Evolutionary conservation across 139 green algal genomes (phyloP), one percentile per base, ranked within the genome.

Genomic region (Nannochloris sp.): DNA sequence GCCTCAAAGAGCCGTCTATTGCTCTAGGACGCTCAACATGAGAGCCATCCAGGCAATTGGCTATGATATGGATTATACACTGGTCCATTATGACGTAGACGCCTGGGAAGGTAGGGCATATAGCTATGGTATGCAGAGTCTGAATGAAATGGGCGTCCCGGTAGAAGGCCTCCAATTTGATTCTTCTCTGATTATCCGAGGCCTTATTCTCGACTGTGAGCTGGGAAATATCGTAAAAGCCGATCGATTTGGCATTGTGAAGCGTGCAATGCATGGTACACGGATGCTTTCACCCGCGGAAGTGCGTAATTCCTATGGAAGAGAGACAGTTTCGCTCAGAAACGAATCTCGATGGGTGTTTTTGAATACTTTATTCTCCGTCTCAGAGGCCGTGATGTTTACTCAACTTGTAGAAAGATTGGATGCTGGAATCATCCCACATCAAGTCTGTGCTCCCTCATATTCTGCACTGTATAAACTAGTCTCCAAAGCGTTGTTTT

Each of bases 321-420:
- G 89, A 2, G 87, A 97, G 74, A 68, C 92, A 34, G 85, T 97
- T 19, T 88, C 95, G 56, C 81, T 98, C 44, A 64, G 75, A 29
- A 85, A 92, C 44, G 87, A 96, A 71, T 70, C 62, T 4, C 82
- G 92, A 51, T 97, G 84, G 72, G 72, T 83, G 54, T 97, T 97
- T 72, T 81, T 97, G 70, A 97, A 97, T 83, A 98, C 92, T 0
- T 75, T 97, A 2, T 97, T 97, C 83, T 87, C 65, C 19, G 86
- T 97, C 13, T 89, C 76, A 44, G 92, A 97, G 71, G 91, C 88
- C 1, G 82, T 91, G 12, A 54, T 68, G 48, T 71, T 68, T 19
- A 13, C 78, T 73, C 86, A 97, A 84, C 81, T 97, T 79, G 92
- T 97, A 48, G 86, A 97, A 48, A 66, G 85, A 0, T 71, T 97